Conservation (phyloP, 2,329 filamentous ascomycete species). For the Penicillium sumatraense region DNA sequence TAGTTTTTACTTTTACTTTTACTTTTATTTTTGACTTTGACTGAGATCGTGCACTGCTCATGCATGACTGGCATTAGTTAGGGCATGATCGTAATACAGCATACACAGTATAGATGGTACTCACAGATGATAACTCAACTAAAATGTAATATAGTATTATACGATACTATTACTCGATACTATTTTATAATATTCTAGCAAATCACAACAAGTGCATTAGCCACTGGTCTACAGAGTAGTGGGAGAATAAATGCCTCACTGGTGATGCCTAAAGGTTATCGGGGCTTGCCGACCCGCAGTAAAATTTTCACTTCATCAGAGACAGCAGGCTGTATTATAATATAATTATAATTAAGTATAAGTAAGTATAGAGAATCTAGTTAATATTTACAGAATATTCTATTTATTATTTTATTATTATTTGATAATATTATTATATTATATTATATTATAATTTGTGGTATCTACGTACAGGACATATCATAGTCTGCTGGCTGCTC, state of each 20-base stretch:
- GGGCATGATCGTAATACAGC: no score
- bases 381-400: not conserved
- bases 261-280: not conserved
- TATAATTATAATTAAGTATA: no score
- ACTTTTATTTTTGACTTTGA: not conserved
- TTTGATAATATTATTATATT: not conserved
- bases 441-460: not conserved
- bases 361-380: no score
- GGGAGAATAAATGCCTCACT: slow-evolving; percentile 21
- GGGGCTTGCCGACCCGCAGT: slow-evolving; percentile 12
- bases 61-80: slow-evolving; percentile 1
- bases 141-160: no score
- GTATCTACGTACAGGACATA: no score
- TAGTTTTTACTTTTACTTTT: not conserved
- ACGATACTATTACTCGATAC: no score
- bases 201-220: not conserved
- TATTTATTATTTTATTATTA: not conserved
- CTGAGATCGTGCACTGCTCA: not conserved
- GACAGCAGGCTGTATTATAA: not conserved
- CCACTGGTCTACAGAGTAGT: no score
- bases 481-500: no score
- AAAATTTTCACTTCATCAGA: slow-evolving; percentile 16
- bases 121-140: no score
- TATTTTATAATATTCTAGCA: no score
- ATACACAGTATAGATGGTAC: no score